Percentiles rank a stretch among this genome's conserved stretches.
Conservation (phyloP, 2,329 filamentous ascomycete genomes). For the Trichoderma sp. region DNA sequence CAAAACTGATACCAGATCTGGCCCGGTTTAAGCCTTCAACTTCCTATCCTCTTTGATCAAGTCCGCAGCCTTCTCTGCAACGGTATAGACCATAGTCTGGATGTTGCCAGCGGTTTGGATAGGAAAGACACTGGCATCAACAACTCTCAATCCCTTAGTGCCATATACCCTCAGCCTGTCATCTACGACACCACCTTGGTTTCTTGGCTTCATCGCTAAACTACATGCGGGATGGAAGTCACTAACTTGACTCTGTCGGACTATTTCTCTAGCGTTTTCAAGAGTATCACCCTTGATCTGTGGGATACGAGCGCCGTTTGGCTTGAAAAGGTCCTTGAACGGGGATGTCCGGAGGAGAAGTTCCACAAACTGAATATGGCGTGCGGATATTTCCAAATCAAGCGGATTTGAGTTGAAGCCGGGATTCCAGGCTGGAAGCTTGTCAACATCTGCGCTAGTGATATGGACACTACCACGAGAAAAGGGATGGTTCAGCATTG, state of each 20-base stretch:
- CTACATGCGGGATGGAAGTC: constrained; percentile 55
- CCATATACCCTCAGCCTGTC: constrained; percentile 50
- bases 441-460: constrained; percentile 45
- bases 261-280: constrained; percentile 44
- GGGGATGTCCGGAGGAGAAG: constrained; percentile 43
- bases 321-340: constrained; percentile 46
- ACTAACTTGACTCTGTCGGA: constrained; percentile 42
- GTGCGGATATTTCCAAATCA: constrained; percentile 57
- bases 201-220: constrained; percentile 53
- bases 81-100: constrained; percentile 37
- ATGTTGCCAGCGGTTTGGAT: constrained; percentile 47
- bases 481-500: constrained; percentile 63
- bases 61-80: constrained; percentile 48
- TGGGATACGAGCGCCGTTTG: constrained; percentile 39
- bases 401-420: constrained; percentile 50
- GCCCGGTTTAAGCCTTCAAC: neutral
- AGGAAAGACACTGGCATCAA: constrained; percentile 53
- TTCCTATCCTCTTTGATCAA: constrained; percentile 38
- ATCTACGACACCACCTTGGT: constrained; percentile 52
- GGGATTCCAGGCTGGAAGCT: constrained; percentile 44
- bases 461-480: constrained; percentile 64
- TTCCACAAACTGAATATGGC: constrained; percentile 50
- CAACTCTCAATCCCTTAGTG: constrained; percentile 48
- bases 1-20: neutral
- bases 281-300: constrained; percentile 35